A percentile compares a stretch with the other conserved stretches of the same genome.
Conservation (phyloP, 2,329 filamentous ascomycete species). For the Fusarium floridanum region DNA sequence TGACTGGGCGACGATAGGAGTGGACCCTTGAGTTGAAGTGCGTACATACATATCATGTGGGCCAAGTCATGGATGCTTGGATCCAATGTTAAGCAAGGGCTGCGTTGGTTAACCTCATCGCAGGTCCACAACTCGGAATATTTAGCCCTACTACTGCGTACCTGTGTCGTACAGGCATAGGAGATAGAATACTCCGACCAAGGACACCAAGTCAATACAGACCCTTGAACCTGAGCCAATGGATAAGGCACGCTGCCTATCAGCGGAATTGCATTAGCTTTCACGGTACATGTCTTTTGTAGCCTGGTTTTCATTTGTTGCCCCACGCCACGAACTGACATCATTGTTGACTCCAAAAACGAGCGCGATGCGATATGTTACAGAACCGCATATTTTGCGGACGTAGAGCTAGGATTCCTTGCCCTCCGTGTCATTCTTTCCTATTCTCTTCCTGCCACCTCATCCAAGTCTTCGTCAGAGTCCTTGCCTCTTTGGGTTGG, state of each 20-base stretch:
- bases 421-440: background rate
- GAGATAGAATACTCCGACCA: background rate
- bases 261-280: slow-evolving; percentile 14
- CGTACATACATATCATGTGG: slow-evolving; percentile 21
- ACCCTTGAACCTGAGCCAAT: slow-evolving; percentile 19
- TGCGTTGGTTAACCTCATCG: slow-evolving; percentile 22
- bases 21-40: slow-evolving; percentile 25
- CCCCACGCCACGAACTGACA: slow-evolving; percentile 34
- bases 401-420: background rate
- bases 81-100: slow-evolving; percentile 1
- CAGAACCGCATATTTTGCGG: background rate
- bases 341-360: slow-evolving; percentile 25
- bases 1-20: slow-evolving; percentile 15
- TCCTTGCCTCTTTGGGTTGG: background rate
- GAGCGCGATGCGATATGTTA: background rate
- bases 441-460: background rate
- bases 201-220: background rate
- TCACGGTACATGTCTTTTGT: slow-evolving; percentile 3
- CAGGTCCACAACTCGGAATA: slow-evolving; percentile 25
- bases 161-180: background rate
- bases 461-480: background rate
- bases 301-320: background rate
- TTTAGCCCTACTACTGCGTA: background rate
- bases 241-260: slow-evolving; percentile 8
- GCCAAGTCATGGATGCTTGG: background rate